These are phyloP conservation scores for Leucocoprinus sp. DNA, from an alignment of 768 basidiomycete genomes.

Conservation along the genomic window DNA sequence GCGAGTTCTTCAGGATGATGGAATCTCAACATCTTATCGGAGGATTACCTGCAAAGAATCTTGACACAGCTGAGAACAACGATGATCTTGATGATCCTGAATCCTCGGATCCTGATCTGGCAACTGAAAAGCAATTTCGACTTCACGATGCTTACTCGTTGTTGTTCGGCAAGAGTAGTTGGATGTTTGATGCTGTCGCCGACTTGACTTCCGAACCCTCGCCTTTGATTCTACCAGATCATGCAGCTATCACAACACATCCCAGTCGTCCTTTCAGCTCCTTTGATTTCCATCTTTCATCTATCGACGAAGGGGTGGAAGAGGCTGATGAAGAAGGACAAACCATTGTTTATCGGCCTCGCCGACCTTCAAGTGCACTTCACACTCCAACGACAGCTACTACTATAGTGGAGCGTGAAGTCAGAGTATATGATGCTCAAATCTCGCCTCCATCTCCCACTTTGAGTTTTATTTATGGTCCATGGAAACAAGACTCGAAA, in stretches of 20 bases:
- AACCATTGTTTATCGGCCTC: conserved; percentile 4
- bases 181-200: conserved; percentile 78
- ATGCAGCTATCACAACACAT: conserved; percentile 17
- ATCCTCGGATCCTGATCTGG: neutral
- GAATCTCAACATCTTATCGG: conserved; percentile 42
- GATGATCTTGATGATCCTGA: conserved; percentile 23
- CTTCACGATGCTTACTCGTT: conserved; percentile 39
- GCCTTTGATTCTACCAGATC: conserved; percentile 12
- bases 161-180: conserved; percentile 64
- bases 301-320: conserved; percentile 20
- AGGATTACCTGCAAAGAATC: conserved; percentile 38
- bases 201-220: conserved; percentile 41
- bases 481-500: conserved; percentile 15
- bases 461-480: conserved; percentile 19
- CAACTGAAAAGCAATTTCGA: conserved; percentile 29
- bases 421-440: conserved; percentile 48
- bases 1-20: conserved; percentile 71
- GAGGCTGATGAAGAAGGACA: conserved; percentile 2
- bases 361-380: conserved; percentile 18
- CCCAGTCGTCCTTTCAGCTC: conserved; percentile 24
- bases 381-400: conserved; percentile 22
- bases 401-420: conserved; percentile 15
- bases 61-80: conserved; percentile 39
- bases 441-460: conserved; percentile 52
- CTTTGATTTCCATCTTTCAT: conserved; percentile 21